phyloP scores from a whole-genome alignment of 192 early-diverging fungal genomes.

The Podila epigama region DNA sequence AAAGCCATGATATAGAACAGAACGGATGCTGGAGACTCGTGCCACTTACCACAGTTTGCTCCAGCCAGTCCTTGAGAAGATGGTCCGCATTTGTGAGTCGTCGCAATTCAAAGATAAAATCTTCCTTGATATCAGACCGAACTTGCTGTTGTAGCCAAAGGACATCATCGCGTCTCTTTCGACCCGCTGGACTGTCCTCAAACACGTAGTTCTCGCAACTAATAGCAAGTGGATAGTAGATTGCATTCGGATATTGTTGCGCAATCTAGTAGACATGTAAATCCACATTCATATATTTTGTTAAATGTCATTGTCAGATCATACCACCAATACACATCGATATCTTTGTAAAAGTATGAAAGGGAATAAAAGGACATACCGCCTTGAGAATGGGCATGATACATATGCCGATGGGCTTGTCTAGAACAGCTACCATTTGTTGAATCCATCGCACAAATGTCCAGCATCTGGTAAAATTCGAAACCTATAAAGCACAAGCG shows the following conservation, averaged over 20 bases:
- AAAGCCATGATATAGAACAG: background rate
- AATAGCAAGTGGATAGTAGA: conserved; percentile 75
- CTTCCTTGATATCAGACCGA: conserved; percentile 57
- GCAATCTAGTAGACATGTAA: conserved; percentile 56
- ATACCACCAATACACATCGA: too few species aligned
- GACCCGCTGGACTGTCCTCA: conserved; percentile 26
- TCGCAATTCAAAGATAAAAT: conserved; percentile 68
- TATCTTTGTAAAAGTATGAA: background rate
- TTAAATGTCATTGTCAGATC: background rate
- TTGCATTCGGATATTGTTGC: conserved; percentile 64
- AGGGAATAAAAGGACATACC: conserved; percentile 29
- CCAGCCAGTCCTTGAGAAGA: conserved; percentile 73
- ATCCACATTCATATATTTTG: background rate
- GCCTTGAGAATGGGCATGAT: conserved; percentile 58
- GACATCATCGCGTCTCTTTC: conserved; percentile 42
- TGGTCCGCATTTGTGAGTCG: conserved; percentile 75
- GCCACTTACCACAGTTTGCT: conserved; percentile 52
- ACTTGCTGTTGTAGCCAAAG: conserved; percentile 43
- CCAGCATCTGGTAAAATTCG: conserved; percentile 60
- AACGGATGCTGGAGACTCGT: background rate
- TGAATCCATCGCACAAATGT: conserved; percentile 79
- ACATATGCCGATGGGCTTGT: conserved; percentile 58
- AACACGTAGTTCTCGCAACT: conserved; percentile 74
- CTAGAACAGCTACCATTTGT: conserved; percentile 75
- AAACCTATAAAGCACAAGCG: conserved; percentile 24